A percentile compares a stretch with the other conserved stretches of the same genome.
Conservation (phyloP, 1,139 yeast species). For the Geotrichum carabidarum region DNA sequence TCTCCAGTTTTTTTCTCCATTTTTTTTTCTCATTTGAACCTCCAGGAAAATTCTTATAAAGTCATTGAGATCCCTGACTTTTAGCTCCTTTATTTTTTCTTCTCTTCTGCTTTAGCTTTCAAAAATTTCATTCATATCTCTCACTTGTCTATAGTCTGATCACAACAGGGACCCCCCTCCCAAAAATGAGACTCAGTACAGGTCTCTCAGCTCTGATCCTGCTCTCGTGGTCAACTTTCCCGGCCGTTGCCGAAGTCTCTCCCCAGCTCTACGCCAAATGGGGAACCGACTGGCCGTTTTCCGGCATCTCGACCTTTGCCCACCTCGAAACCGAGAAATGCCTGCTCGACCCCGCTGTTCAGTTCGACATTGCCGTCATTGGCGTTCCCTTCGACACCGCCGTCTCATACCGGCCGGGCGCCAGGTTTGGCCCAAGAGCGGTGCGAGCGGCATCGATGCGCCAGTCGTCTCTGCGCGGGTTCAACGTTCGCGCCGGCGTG, state of each 20-base stretch:
- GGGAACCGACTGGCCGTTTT: constrained; percentile 32
- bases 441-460: constrained; percentile 70
- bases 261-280: constrained; percentile 22
- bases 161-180: background rate
- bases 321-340: constrained; percentile 59
- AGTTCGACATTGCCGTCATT: constrained; percentile 61
- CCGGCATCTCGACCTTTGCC: constrained; percentile 68
- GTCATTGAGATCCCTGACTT: too few species aligned
- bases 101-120: background rate
- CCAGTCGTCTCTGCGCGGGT: constrained; percentile 61
- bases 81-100: too few species aligned
- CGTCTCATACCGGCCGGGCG: constrained; percentile 67
- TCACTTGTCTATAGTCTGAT: background rate
- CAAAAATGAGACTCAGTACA: background rate
- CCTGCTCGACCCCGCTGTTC: constrained; percentile 44
- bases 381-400: constrained; percentile 82
- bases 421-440: constrained; percentile 76
- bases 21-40: too few species aligned
- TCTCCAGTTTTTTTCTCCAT: too few species aligned
- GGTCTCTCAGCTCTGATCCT: background rate
- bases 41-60: too few species aligned
- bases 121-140: background rate
- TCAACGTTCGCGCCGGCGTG: constrained; percentile 58
- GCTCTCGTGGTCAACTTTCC: too few species aligned
- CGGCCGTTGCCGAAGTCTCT: constrained; percentile 4